Evolutionary conservation across 441 rosid genomes (phyloP), one percentile per base, ranked within the genome.

Genomic region (Pelargonium cotyledonis): DNA sequence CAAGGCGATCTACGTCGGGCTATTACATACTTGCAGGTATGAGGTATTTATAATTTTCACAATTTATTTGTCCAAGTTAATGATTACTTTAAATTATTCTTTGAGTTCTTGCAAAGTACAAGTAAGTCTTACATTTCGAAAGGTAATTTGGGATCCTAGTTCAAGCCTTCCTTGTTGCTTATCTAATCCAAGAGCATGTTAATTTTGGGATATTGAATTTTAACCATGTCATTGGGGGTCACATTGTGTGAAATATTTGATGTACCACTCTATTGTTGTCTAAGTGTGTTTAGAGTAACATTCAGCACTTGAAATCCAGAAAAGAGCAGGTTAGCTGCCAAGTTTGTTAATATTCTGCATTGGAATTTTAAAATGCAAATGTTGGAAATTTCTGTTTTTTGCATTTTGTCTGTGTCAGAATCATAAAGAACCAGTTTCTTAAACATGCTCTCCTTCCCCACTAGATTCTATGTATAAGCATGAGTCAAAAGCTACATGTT

Each of bases 1-100:
- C 95, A 92, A 84, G 99, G 97, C 66, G 99, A 95, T 85, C 96
- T 91, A 72, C 97, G 96, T 64, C 86, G 97, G 72, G 97, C 99
- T 57, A 95, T 95, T 79, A 95, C 97, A 57, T 91, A 89, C 79
- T 81, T 91, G 83, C 96, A 94, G 85, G 99, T 90, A 78, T 67
- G 76, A 38, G 66, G 41, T 68, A 2, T 21, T 61, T 60, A 68
- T 57, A 66, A 14, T 66, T 44, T 4, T 64, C 19, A 40, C 69
- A 26, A 29, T 11, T 47, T 61, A 51, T 65, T 3, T 8, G 47
- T 6, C 26, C 5, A 10, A 23, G n/a, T 14, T 0, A 55, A 0
- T 12, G n/a, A 10, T 2, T 55, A 7, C n/a, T 55, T 55, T 55
- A 6, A 14, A 8, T 18, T 15, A 31, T 38, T 35, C 41, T 14